phyloP scores from a whole-genome alignment of 148 eudicot genomes.

The Fagopyrum esculentum region DNA sequence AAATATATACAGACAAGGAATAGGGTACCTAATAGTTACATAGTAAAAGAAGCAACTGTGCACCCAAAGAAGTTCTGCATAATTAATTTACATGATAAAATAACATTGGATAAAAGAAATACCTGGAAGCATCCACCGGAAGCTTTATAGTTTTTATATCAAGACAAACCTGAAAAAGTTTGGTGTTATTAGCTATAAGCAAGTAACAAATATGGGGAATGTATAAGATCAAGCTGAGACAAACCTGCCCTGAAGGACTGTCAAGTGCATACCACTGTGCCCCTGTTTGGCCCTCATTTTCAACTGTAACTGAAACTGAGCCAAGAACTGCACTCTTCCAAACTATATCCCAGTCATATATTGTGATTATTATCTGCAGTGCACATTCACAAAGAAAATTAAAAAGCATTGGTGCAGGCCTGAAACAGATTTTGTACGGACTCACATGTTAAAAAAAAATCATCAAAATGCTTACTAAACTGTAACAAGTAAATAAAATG shows the following conservation, averaged over 20 bases:
- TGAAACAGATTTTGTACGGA: neutral
- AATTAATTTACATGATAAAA: no score
- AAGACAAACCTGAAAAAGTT: constrained; percentile 68
- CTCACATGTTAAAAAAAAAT: no score
- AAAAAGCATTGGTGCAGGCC: neutral
- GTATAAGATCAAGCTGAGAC: neutral
- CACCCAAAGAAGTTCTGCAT: no score
- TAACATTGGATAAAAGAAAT: neutral
- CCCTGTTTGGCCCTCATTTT: constrained; percentile 72
- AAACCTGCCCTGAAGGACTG: constrained; percentile 84
- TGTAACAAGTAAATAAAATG: neutral
- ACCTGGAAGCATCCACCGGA: constrained; percentile 59
- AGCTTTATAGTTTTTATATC: constrained; percentile 50
- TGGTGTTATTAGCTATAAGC: constrained; percentile 4
- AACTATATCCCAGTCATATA: constrained; percentile 93
- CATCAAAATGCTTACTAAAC: neutral
- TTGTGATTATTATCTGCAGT: constrained; percentile 74
- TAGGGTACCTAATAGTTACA: no score
- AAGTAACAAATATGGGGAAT: neutral
- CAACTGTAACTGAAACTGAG: constrained; percentile 58
- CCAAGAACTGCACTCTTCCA: constrained; percentile 95
- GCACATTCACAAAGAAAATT: constrained; percentile 14
- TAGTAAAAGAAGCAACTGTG: no score
- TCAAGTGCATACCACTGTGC: constrained; percentile 73
- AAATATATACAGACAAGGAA: neutral